These are phyloP conservation scores for Mycena galopus DNA, from an alignment of 768 basidiomycete genomes.

Conservation along the genomic window DNA sequence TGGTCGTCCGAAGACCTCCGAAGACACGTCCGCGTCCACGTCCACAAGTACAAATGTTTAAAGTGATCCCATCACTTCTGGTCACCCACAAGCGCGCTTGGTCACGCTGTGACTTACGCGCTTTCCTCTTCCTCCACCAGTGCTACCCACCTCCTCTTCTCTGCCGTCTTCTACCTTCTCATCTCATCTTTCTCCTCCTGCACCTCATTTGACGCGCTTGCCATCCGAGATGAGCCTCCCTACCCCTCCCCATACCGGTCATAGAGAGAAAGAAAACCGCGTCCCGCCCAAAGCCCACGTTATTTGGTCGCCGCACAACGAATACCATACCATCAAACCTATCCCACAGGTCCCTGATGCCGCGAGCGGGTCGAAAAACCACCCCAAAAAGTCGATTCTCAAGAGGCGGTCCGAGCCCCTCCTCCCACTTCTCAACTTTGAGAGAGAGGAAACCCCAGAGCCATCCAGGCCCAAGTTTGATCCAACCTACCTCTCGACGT, in stretches of 20 bases:
- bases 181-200: neutral
- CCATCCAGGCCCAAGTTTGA: constrained; percentile 76
- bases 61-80: neutral
- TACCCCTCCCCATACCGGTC: constrained; percentile 36
- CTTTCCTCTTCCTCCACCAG: constrained; percentile 2
- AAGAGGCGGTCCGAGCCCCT: constrained; percentile 62
- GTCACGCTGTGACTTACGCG: neutral
- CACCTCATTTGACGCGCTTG: neutral
- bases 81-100: neutral
- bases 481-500: constrained; percentile 72
- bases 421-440: constrained; percentile 56
- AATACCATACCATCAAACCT: constrained; percentile 58
- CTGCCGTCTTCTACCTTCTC: neutral
- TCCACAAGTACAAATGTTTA: constrained; percentile 1
- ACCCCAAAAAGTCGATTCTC: constrained; percentile 76
- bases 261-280: constrained; percentile 53
- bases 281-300: constrained; percentile 53
- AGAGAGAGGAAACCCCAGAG: constrained; percentile 82
- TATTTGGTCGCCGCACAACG: constrained; percentile 64
- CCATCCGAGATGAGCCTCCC: constrained; percentile 37
- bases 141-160: constrained; percentile 1
- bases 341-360: constrained; percentile 45
- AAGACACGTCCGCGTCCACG: neutral
- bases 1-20: too few species aligned
- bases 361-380: constrained; percentile 53